A percentile compares a stretch with the other conserved stretches of the same genome.
These are phyloP conservation scores for Wallacemonas rigidus DNA, from an alignment of 208 protist species.

Conservation along the genomic window DNA sequence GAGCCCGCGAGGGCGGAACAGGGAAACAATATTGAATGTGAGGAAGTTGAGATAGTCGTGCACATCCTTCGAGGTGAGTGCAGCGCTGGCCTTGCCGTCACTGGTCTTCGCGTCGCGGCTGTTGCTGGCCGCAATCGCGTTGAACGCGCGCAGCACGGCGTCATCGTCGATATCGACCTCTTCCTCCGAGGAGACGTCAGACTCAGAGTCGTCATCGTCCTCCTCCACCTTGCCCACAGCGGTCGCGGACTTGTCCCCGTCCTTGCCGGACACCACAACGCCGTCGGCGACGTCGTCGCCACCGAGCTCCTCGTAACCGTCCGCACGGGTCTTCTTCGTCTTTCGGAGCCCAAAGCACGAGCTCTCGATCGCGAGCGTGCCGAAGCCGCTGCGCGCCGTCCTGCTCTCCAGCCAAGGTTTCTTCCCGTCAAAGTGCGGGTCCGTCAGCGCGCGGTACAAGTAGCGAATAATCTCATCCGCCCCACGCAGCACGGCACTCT, in stretches of 20 bases:
- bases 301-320: conserved; percentile 26
- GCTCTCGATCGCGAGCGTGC: conserved; percentile 9
- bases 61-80: conserved; percentile 33
- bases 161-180: conserved; percentile 8
- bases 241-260: conserved; percentile 9
- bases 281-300: conserved; percentile 13
- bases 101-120: neutral
- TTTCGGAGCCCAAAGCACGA: conserved; percentile 19
- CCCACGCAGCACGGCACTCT: conserved; percentile 39
- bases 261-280: neutral
- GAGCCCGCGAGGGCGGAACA: conserved; percentile 44
- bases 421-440: conserved; percentile 9
- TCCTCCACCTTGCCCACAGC: neutral
- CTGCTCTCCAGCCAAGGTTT: conserved; percentile 22
- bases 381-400: neutral
- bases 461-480: conserved; percentile 68
- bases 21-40: conserved; percentile 31
- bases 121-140: neutral
- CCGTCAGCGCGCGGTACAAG: conserved; percentile 50
- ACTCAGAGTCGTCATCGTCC: conserved; percentile 5
- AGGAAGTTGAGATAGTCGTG: conserved; percentile 46
- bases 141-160: conserved; percentile 2
- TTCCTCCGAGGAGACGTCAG: conserved; percentile 1
- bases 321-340: conserved; percentile 17
- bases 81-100: neutral